Base-by-base conservation (phyloP, 2,329 filamentous ascomycete genomes). In the Diaporthe citrichinensis region DNA sequence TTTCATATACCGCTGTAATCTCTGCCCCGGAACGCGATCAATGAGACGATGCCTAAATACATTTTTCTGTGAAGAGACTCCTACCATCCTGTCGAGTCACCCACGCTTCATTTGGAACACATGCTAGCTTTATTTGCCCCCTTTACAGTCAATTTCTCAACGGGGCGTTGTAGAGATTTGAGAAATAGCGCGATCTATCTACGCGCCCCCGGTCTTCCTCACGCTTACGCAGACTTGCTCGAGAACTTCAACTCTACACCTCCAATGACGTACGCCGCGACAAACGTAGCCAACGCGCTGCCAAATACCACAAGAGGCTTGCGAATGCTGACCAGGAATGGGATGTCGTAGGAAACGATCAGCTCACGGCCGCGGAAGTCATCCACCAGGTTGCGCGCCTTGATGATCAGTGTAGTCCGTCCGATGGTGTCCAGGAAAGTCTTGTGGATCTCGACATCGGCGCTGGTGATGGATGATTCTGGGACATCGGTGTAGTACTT, bases 341-440 rank as follows among this genome's bases (percentile, higher is more conserved):
- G 91, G 82, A 97, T 95, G 78, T 98, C 94, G 84, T 99, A 99
- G 2, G 94, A 93, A 72, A 98, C 94, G 79, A 98, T 87, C 31
- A 98, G 84, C 78, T 97, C 92, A 44, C 94, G 92, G 81, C 96
- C 95, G 72, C 96, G 91, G 81, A 96, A 91, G 79, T 98, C 97
- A 80, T 99, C 97, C 1, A 97, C 94, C 71, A 98, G 87, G 83
- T 98, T 98, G 79, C 92, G 89, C 10, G 95, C 94, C 77, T 93
- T 94, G 81, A 99, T 89, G 69, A 90, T 93, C 76, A 99, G 88
- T 0, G 93, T 90, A 0, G 96, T 97, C 78, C 97, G 94, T 77
- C 97, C 97, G 44, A 96, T 81, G 0, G 97, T 98, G 84, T 99
- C 97, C 86, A 99, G 94, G 85, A 95, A 99, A 0, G 96, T 98